phyloP scores from a whole-genome alignment of 2,329 filamentous ascomycete genomes.

The Lachnellula arida region DNA sequence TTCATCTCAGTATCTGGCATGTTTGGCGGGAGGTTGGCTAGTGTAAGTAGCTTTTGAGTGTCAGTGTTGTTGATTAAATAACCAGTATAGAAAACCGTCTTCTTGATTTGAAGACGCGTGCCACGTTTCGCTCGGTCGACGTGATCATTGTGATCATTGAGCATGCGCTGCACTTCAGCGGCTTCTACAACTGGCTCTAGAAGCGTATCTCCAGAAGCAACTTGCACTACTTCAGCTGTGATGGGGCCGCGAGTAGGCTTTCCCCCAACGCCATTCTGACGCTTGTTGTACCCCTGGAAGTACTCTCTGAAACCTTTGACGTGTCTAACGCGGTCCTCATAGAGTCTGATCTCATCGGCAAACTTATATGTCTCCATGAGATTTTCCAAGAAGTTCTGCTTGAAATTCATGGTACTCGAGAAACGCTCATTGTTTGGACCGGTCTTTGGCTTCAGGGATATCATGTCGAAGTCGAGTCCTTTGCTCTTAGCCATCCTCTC shows the following conservation, averaged over 20 bases:
- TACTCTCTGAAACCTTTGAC: slow-evolving; percentile 82
- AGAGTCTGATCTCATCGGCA: slow-evolving; percentile 77
- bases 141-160: slow-evolving; percentile 76
- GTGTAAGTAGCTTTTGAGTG: slow-evolving; percentile 63
- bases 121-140: slow-evolving; percentile 39
- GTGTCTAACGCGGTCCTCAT: slow-evolving; percentile 62
- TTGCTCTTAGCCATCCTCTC: slow-evolving; percentile 76
- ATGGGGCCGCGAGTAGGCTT: slow-evolving; percentile 59
- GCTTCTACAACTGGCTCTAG: slow-evolving; percentile 77
- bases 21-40: slow-evolving; percentile 61
- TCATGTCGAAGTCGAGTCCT: slow-evolving; percentile 79
- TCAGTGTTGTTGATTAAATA: slow-evolving; percentile 76
- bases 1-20: slow-evolving; percentile 68
- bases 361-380: slow-evolving; percentile 80
- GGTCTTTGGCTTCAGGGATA: slow-evolving; percentile 79
- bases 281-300: slow-evolving; percentile 70
- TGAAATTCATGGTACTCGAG: slow-evolving; percentile 82
- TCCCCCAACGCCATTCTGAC: slow-evolving; percentile 44
- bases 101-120: slow-evolving; percentile 66
- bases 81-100: slow-evolving; percentile 85
- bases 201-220: slow-evolving; percentile 67
- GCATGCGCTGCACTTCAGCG: slow-evolving; percentile 79
- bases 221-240: slow-evolving; percentile 76
- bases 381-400: slow-evolving; percentile 75
- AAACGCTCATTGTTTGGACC: slow-evolving; percentile 79